Evolutionary conservation across 768 basidiomycete genomes (phyloP), one percentile per base, ranked within the genome.

Genomic region (Pisolithus orientalis): DNA sequence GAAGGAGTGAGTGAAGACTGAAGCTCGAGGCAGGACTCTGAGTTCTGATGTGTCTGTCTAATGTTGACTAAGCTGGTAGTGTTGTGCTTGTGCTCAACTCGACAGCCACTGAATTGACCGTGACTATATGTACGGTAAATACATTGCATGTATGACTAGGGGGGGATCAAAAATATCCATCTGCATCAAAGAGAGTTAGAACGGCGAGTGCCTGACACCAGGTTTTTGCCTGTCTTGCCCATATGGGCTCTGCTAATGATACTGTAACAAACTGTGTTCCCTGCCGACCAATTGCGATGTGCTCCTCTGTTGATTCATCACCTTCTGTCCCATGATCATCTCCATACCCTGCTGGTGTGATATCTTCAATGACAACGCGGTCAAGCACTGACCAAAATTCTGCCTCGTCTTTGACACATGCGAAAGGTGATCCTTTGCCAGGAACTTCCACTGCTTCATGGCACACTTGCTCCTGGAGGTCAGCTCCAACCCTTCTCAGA

Each of bases 141-240:
- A 21, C 21, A 21, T 21, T 21, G 21, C 21, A 21, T 21, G 21
- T 21, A 21, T 21, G 21, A 21, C 21, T 21, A 21, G 21, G 21
- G 21, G 21, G 21, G 21, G 21, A 21, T 31, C 24, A 9, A 7
- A 42, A 17, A 9, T 17, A 52, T 16, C 34, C 10, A 27, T 29
- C 25, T 1, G 29, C 37, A 25, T 52, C 5, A 0, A 52, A 52
- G 10, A 47, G 39, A 52, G 44, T 52, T 16, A 57, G 29, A n/a
- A 52, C 44, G 39, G 25, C 39, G 5, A 60, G 44, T 2, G 53
- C 60, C 13, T 53, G 49, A 27, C 44, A 56, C 60, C 59, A 62
- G 16, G 55, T 37, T 49, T 50, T 54, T 38, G 59, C 54, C 1
- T 40, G 47, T 6, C 50, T 55, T 3, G 45, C 50, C 61, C 59